Percentiles rank a stretch among this genome's conserved stretches.
phyloP scores from a whole-genome alignment of 805 yeast species.

The Monosporozyma unispora region DNA sequence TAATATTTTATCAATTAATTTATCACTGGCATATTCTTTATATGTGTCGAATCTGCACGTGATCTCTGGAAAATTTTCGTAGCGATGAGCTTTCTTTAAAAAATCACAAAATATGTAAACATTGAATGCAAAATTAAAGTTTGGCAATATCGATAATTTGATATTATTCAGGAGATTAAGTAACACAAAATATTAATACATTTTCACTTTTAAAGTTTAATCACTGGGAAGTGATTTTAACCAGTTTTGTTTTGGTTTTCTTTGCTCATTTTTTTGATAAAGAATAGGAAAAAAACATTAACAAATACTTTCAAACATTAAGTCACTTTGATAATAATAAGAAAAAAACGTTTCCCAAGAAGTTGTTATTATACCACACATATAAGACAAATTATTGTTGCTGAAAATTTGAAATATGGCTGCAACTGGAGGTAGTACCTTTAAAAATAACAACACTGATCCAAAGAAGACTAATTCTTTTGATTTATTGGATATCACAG shows the following conservation, averaged over 20 bases:
- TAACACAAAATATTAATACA: neutral
- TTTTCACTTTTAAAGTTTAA: neutral
- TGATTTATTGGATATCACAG: conserved; percentile 45
- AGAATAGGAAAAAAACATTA: neutral
- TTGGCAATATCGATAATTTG: neutral
- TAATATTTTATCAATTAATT: too few relatives aligned
- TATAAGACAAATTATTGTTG: neutral
- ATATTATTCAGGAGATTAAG: too few relatives aligned
- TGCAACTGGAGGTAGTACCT: neutral
- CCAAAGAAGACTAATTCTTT: conserved; percentile 22
- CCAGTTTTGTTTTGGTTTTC: neutral
- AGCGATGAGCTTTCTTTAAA: neutral
- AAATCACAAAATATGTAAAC: neutral
- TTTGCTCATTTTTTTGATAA: neutral
- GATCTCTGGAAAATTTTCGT: neutral
- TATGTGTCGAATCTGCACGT: neutral
- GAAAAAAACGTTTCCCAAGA: too few relatives aligned
- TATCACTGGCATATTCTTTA: neutral
- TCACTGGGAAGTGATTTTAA: neutral
- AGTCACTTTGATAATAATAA: too few relatives aligned
- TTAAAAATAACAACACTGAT: neutral
- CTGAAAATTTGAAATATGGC: neutral
- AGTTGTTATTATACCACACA: too few relatives aligned
- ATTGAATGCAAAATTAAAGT: neutral
- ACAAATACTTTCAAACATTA: too few relatives aligned